These are phyloP conservation scores for Ascochyta fabae DNA, from an alignment of 2,329 filamentous ascomycete genomes.

Conservation along the genomic window DNA sequence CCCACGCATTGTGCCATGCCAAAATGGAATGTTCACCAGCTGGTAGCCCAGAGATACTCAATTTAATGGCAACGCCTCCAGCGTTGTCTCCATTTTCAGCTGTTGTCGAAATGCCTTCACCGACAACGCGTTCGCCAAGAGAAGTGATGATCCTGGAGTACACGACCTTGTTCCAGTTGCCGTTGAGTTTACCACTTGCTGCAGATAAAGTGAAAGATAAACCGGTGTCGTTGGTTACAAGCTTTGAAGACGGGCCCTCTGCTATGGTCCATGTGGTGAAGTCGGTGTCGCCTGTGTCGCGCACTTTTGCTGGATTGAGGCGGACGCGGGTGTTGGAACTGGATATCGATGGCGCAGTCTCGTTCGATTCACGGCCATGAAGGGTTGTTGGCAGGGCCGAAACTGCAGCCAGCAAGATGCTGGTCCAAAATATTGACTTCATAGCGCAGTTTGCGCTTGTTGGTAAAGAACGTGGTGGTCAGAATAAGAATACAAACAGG, in stretches of 20 bases:
- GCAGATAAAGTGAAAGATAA: slow-evolving; percentile 20
- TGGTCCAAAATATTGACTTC: slow-evolving; percentile 4
- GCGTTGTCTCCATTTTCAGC: slow-evolving; percentile 24
- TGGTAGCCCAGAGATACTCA: slow-evolving; percentile 36
- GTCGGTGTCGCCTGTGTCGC: slow-evolving; percentile 19
- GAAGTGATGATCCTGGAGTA: slow-evolving; percentile 35
- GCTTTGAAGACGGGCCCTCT: slow-evolving; percentile 11
- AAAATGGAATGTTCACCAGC: slow-evolving; percentile 38
- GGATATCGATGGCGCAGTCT: slow-evolving; percentile 1
- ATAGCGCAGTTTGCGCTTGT: not conserved
- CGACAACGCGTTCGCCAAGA: slow-evolving; percentile 39
- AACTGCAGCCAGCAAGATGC: slow-evolving; percentile 2
- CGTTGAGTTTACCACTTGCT: slow-evolving; percentile 24
- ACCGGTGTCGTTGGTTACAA: slow-evolving; percentile 6
- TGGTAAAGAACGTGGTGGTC: not conserved
- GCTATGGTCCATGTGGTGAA: slow-evolving; percentile 20
- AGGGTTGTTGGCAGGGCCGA: slow-evolving; percentile 2
- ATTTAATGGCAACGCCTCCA: slow-evolving; percentile 24
- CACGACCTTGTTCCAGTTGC: slow-evolving; percentile 33
- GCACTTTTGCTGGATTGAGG: slow-evolving; percentile 21
- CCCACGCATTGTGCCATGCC: slow-evolving; percentile 44
- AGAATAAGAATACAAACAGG: not conserved
- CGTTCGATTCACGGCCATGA: not conserved
- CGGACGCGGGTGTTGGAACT: slow-evolving; percentile 11
- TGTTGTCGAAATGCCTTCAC: slow-evolving; percentile 35